Evolutionary conservation across 1,284 basidiomycete species (phyloP), one percentile per base, ranked within the genome.

Genomic region (Cerrena zonata): DNA sequence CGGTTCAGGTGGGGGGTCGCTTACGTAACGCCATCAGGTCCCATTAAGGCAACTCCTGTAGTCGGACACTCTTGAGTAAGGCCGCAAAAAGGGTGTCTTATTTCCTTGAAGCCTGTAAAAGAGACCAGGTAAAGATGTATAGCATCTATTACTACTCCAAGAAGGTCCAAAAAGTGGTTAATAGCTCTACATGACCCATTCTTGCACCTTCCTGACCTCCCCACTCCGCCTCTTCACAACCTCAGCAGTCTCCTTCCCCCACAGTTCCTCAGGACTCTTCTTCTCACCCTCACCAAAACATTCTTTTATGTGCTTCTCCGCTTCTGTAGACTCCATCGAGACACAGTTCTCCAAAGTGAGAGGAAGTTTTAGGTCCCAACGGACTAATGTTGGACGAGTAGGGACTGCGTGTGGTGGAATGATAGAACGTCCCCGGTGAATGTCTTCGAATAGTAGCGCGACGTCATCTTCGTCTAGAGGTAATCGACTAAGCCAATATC

Each of bases 381-480:
- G 76, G n/a, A 89, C 75, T 4, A 92, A 70, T 4, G 79, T 77
- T 0, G 90, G 86, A 39, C 82, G 76, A 5, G 78, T 69, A n/a
- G 88, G 83, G 12, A 92, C 77, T 5, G 78, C 70, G 53, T 87
- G 77, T 0, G 89, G 88, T 2, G 91, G 89, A 30, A 94, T 70
- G 13, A 84, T 75, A 1, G 87, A 89, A 40, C 91, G 81, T 1
- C 91, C 90, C 23, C 86, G 78, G 64, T 90, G 75, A 13, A 96
- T 65, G 62, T 97, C 94, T 62, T 97, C 94, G 60, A 91, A 92
- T 48, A 96, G 69, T 41, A 92, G 76, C 0, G 79, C 79, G 34
- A 91, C 78, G 56, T 96, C 93, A 46, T 90, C 85, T 58, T 87
- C 84, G 55, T 86, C 83, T 41, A 96, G 77, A 0, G 89, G 80